These are phyloP conservation scores for Helminthosporium solani DNA, from an alignment of 2,329 filamentous ascomycete genomes.

Conservation along the genomic window DNA sequence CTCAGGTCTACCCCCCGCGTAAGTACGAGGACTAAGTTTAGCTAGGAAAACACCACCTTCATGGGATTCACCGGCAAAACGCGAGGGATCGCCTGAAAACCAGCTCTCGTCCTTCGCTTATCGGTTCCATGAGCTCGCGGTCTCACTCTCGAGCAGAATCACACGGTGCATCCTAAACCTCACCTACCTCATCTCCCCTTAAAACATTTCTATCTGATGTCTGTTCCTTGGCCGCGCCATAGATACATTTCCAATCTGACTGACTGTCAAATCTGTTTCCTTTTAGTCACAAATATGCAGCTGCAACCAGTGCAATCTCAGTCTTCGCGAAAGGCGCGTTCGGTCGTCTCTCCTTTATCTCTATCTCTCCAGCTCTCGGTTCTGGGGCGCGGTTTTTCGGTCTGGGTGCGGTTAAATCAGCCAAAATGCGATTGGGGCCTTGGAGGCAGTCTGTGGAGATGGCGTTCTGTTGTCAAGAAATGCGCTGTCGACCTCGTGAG, in stretches of 20 bases:
- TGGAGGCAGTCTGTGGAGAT: constrained; percentile 16
- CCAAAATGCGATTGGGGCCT: constrained; percentile 15
- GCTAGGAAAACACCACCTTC: constrained; percentile 1
- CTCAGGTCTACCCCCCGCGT: neutral
- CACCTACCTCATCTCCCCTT: constrained; percentile 7
- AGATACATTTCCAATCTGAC: constrained; percentile 24
- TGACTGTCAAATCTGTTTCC: constrained; percentile 27
- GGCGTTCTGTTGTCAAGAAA: constrained; percentile 27
- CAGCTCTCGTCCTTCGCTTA: constrained; percentile 29
- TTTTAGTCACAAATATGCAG: constrained; percentile 24
- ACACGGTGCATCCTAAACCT: constrained; percentile 26
- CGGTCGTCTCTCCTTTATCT: constrained; percentile 37
- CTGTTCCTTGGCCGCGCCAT: constrained; percentile 15
- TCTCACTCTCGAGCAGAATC: constrained; percentile 33
- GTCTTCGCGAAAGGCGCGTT: constrained; percentile 10
- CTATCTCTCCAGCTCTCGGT: constrained; percentile 28
- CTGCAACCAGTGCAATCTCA: constrained; percentile 2
- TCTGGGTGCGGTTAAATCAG: constrained; percentile 29
- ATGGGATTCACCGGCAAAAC: constrained; percentile 40
- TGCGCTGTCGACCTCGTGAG: constrained; percentile 18
- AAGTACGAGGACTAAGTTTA: neutral
- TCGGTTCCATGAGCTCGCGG: constrained; percentile 37
- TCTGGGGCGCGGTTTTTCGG: constrained; percentile 25
- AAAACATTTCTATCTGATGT: constrained; percentile 11
- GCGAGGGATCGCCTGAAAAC: constrained; percentile 34